These are phyloP conservation scores for Ustilaginoidea virens DNA, from an alignment of 2,329 filamentous ascomycete genomes.

Conservation along the genomic window DNA sequence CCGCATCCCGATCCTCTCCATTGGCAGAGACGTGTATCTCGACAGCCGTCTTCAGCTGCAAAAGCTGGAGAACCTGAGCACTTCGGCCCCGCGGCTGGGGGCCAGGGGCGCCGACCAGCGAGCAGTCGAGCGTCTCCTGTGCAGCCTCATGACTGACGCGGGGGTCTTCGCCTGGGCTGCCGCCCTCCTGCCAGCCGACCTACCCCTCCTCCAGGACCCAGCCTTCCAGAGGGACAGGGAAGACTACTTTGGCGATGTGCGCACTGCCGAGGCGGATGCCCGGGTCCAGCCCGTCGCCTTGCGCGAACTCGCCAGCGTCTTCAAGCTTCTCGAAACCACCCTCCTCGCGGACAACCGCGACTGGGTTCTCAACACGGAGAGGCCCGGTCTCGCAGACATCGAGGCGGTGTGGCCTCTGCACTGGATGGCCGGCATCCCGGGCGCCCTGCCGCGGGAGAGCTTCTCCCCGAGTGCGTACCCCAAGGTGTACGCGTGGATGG, in stretches of 20 bases:
- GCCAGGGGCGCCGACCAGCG: slow-evolving; percentile 21
- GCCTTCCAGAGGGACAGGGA: slow-evolving; percentile 43
- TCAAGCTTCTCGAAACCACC: slow-evolving; percentile 44
- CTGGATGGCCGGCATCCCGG: slow-evolving; percentile 44
- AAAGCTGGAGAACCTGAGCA: slow-evolving; percentile 44
- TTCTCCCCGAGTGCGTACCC: slow-evolving; percentile 41
- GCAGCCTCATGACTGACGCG: slow-evolving; percentile 37
- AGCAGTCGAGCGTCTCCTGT: slow-evolving; percentile 39
- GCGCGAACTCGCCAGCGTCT: slow-evolving; percentile 33
- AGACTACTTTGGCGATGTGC: slow-evolving; percentile 18
- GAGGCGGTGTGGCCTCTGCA: slow-evolving; percentile 54
- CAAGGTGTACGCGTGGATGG: slow-evolving; percentile 46
- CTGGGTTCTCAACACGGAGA: slow-evolving; percentile 42
- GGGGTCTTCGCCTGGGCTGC: slow-evolving; percentile 38
- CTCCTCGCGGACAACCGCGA: slow-evolving; percentile 49
- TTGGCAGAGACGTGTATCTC: slow-evolving; percentile 52
- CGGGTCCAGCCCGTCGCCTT: slow-evolving; percentile 36
- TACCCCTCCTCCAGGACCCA: slow-evolving; percentile 38
- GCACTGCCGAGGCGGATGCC: slow-evolving; percentile 12
- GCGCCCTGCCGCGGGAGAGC: slow-evolving; percentile 34
- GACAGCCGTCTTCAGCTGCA: slow-evolving; percentile 54
- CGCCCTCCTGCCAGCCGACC: slow-evolving; percentile 38
- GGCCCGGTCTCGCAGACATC: slow-evolving; percentile 48
- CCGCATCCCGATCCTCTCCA: slow-evolving; percentile 51
- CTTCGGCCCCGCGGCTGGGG: slow-evolving; percentile 22